Percentiles rank a stretch among this genome's conserved stretches.
Evolutionary conservation across 108 stramenopile genomes (phyloP).

Genomic region (Skeletonema menzelii): DNA sequence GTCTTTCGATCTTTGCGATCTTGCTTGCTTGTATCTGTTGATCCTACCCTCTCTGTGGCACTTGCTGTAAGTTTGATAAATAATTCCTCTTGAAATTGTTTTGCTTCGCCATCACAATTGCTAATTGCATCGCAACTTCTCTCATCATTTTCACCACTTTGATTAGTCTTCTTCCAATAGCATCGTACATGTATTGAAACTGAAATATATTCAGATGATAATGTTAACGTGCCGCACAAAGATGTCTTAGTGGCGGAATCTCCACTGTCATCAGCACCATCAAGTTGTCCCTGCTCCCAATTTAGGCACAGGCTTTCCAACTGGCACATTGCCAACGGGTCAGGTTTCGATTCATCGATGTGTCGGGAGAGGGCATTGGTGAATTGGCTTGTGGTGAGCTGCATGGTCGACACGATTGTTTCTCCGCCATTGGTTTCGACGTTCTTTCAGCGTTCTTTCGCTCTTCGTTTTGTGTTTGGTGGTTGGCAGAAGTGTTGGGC

Average conservation of each 20-base stretch:
- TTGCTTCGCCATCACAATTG: background rate
- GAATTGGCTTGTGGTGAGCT: conserved; percentile 39
- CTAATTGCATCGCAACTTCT: no score
- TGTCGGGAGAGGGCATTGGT: conserved; percentile 39
- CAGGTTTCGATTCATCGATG: conserved; percentile 68
- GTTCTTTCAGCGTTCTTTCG: no score
- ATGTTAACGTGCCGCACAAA: conserved; percentile 21
- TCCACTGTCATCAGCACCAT: background rate
- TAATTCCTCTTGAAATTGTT: background rate
- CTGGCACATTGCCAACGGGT: conserved; percentile 59
- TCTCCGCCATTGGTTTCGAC: background rate
- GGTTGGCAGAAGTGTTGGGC: no score
- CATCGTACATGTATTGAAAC: conserved; percentile 17
- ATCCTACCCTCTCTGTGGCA: background rate
- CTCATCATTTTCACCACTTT: no score
- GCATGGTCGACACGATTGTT: background rate
- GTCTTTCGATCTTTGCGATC: conserved; percentile 6
- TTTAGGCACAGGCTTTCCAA: conserved; percentile 43
- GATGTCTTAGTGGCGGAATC: background rate
- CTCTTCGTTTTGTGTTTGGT: no score
- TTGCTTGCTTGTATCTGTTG: background rate
- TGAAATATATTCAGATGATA: conserved; percentile 39
- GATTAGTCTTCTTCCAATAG: conserved; percentile 4
- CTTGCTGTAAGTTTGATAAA: background rate
- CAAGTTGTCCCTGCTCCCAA: conserved; percentile 44